Evolutionary conservation across 2,329 filamentous ascomycete species (phyloP), one percentile per base, ranked within the genome.

Genomic region (Fusarium sp.): DNA sequence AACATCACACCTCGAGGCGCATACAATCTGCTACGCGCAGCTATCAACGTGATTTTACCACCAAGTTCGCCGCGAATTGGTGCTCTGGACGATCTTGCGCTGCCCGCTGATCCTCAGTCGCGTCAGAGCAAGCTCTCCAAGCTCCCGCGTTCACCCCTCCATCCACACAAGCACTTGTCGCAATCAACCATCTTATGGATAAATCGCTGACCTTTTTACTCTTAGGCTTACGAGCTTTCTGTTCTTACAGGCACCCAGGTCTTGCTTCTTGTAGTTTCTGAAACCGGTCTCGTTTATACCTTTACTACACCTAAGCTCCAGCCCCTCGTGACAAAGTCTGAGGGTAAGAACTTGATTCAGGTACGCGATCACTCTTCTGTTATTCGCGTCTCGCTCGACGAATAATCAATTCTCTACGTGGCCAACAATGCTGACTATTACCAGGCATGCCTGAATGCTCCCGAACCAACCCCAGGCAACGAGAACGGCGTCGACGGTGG

Each of bases 341-440:
- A 98, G 83, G 96, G 96, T 83, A 99, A 99, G 88, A 99, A 99
- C 80, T 85, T 99, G 71, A 98, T 99, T 73, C 96, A 99, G 90
- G 96, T 97, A 88, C 70, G 89, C 44, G 47, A 56, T 37, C 40
- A 17, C 33, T 19, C 30, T 35, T 17, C 33, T 30, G 19, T 17
- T 22, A 41, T 37, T 26, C 19, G 10, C 20, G 41, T 52, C 32
- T 43, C 28, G 35, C 19, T 41, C 13, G 41, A 15, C 20, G n/a
- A 35, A 37, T 46, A 17, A 22, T 17, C 19, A 37, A 35, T 33
- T 17, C 33, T 10, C 52, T 47, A 22, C 35, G 48, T 39, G 59
- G n/a, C n/a, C 19, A 33, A 20, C 35, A n/a, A 24, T 17, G 33
- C 64, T 68, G 32, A 63, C 49, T 56, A 69, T 51, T 72, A 62